Evolutionary conservation across 805 yeast species (phyloP).

Genomic region (Yamadazyma insecticola): DNA sequence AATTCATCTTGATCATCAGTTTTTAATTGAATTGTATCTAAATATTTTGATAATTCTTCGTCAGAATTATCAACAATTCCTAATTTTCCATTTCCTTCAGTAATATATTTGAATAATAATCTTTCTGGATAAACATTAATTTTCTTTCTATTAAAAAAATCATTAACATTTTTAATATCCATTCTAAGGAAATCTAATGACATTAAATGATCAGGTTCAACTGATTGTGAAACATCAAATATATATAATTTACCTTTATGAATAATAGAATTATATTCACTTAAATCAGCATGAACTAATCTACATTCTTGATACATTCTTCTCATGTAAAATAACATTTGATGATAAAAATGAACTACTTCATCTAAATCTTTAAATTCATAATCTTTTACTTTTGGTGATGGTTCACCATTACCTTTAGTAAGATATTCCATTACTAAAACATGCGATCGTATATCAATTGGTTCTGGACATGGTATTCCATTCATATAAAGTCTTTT

Average conservation of each 20-base stretch:
- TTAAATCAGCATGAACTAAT: conserved; percentile 92
- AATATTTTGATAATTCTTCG: conserved; percentile 35
- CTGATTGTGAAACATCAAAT: conserved; percentile 95
- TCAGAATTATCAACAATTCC: conserved; percentile 37
- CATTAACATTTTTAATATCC: conserved; percentile 96
- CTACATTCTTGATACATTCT: conserved; percentile 83
- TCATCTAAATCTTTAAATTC: conserved; percentile 65
- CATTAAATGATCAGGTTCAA: conserved; percentile 97
- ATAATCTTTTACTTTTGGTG: conserved; percentile 86
- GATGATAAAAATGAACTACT: conserved; percentile 63
- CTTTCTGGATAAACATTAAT: conserved; percentile 81
- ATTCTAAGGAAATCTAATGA: conserved; percentile 89
- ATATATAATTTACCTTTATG: conserved; percentile 76
- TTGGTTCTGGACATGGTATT: conserved; percentile 91
- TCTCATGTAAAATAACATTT: conserved; percentile 80
- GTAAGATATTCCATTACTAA: conserved; percentile 89
- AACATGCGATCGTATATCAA: conserved; percentile 84
- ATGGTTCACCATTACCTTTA: conserved; percentile 79
- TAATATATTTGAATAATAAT: conserved; percentile 72
- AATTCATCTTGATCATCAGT: conserved; percentile 52
- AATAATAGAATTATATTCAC: conserved; percentile 89
- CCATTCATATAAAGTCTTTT: conserved; percentile 75
- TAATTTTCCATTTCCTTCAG: conserved; percentile 40
- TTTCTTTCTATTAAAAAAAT: conserved; percentile 68
- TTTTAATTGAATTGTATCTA: conserved; percentile 55